A percentile compares a stretch with the other conserved stretches of the same genome.
These are phyloP conservation scores for Penicillium canescens DNA, from an alignment of 495 filamentous ascomycete species.

Conservation along the genomic window DNA sequence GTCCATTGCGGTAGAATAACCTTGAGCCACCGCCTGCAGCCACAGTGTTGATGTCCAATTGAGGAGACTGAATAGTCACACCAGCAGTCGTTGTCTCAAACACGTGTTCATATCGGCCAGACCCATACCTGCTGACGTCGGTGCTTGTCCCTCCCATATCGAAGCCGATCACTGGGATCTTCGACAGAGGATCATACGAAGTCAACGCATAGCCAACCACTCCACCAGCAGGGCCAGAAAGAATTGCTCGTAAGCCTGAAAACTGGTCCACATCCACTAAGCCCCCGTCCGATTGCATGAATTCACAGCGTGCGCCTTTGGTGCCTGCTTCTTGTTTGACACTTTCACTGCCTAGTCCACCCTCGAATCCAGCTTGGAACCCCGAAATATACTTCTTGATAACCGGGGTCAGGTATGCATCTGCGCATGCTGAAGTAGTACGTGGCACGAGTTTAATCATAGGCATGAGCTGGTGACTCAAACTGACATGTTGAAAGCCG, in stretches of 20 bases:
- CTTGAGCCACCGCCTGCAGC: slow-evolving; percentile 88
- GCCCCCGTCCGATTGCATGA: slow-evolving; percentile 53
- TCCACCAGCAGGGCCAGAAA: slow-evolving; percentile 60
- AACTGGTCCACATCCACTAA: slow-evolving; percentile 49
- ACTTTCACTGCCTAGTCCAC: slow-evolving; percentile 29
- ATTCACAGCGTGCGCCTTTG: slow-evolving; percentile 51
- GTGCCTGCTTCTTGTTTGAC: slow-evolving; percentile 18
- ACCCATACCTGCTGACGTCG: slow-evolving; percentile 75
- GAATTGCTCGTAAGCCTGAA: slow-evolving; percentile 50
- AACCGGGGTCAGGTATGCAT: slow-evolving; percentile 88
- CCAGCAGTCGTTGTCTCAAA: slow-evolving; percentile 94
- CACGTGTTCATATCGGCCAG: slow-evolving; percentile 84
- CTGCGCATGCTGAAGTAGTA: slow-evolving; percentile 83
- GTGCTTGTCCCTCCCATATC: slow-evolving; percentile 95
- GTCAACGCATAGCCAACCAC: slow-evolving; percentile 90
- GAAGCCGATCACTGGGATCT: slow-evolving; percentile 86
- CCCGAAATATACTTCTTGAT: slow-evolving; percentile 87
- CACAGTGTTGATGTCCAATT: slow-evolving; percentile 94
- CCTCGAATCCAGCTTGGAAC: slow-evolving; percentile 67
- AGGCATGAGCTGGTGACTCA: slow-evolving; percentile 63
- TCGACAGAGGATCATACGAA: slow-evolving; percentile 75
- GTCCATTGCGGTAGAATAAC: slow-evolving; percentile 79
- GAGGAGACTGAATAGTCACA: slow-evolving; percentile 88
- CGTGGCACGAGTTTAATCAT: slow-evolving; percentile 72
- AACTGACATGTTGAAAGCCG: slow-evolving; percentile 53